A percentile compares a stretch with the other conserved stretches of the same genome.
phyloP scores from a whole-genome alignment of 805 yeast species.

The Sungouiella blattae region DNA sequence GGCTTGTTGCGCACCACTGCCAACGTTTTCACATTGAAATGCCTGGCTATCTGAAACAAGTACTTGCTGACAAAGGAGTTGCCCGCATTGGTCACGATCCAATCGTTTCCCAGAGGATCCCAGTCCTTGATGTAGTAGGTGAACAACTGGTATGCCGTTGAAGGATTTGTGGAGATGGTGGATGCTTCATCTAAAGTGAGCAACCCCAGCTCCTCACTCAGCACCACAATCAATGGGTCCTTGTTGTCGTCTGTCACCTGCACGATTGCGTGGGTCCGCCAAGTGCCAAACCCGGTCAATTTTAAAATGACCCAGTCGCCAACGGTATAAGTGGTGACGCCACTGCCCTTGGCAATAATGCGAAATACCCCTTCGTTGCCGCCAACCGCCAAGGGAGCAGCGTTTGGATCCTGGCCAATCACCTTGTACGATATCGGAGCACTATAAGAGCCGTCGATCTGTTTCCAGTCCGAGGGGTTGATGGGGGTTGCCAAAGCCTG shows the following conservation, averaged over 20 bases:
- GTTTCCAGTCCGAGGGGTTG: constrained; percentile 88
- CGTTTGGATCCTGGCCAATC: constrained; percentile 37
- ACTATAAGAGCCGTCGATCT: constrained; percentile 83
- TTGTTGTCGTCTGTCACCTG: constrained; percentile 7
- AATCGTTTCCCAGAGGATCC: constrained; percentile 20
- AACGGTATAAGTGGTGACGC: constrained; percentile 42
- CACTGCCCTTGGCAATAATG: constrained; percentile 66
- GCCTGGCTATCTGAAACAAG: constrained; percentile 27
- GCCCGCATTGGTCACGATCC: constrained; percentile 34
- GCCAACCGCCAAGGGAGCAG: constrained; percentile 61
- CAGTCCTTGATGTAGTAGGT: constrained; percentile 18
- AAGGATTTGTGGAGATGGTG: constrained; percentile 19
- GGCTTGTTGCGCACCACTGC: constrained; percentile 27
- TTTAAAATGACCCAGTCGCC: constrained; percentile 33
- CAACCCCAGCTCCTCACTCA: constrained; percentile 1
- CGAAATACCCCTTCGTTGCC: constrained; percentile 95
- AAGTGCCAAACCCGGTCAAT: constrained; percentile 20
- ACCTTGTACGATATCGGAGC: constrained; percentile 50
- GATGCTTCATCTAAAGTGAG: constrained; percentile 19
- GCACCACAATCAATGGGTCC: constrained; percentile 13
- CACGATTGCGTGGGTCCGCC: constrained; percentile 22
- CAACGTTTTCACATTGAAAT: constrained; percentile 23
- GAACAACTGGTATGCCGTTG: constrained; percentile 20
- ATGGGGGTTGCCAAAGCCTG: constrained; percentile 77
- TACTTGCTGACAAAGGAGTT: constrained; percentile 31